Conservation (phyloP, 2,329 filamentous ascomycete species). For the Phaeosphaeriaceae sp. region DNA sequence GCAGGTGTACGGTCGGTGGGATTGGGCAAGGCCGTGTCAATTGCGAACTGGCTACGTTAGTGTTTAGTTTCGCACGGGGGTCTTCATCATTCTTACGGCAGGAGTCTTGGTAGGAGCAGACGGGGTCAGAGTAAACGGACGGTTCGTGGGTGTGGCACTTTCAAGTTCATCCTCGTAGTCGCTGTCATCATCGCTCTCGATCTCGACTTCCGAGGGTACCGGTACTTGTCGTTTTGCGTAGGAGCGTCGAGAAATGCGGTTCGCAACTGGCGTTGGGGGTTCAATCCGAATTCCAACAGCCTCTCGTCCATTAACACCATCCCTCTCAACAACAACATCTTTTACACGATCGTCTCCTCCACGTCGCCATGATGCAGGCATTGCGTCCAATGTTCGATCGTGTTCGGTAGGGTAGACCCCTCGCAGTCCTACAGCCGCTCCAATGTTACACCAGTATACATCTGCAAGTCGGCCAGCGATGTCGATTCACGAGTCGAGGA, state of each 20-base stretch:
- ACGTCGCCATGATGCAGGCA: slow-evolving; percentile 37
- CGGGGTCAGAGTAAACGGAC: slow-evolving; percentile 9
- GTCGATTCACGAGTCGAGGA: slow-evolving; percentile 19
- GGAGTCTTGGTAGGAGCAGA: slow-evolving; percentile 15
- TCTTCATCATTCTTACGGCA: slow-evolving; percentile 21
- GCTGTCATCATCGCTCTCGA: slow-evolving; percentile 18
- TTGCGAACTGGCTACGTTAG: slow-evolving; percentile 33
- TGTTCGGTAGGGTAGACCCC: slow-evolving; percentile 33
- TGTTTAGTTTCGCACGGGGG: neutral
- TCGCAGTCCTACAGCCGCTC: slow-evolving; percentile 46
- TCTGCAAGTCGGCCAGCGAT: slow-evolving; percentile 41
- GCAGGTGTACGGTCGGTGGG: slow-evolving; percentile 28
- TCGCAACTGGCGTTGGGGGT: slow-evolving; percentile 28
- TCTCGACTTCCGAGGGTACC: neutral
- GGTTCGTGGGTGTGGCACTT: slow-evolving; percentile 6
- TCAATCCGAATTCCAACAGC: slow-evolving; percentile 10
- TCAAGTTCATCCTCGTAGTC: slow-evolving; percentile 21
- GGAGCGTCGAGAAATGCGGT: slow-evolving; percentile 20
- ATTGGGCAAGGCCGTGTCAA: slow-evolving; percentile 30
- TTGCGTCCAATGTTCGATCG: slow-evolving; percentile 31
- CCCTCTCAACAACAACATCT: slow-evolving; percentile 39
- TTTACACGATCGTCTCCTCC: slow-evolving; percentile 30
- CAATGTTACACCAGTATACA: slow-evolving; percentile 41
- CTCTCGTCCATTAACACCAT: slow-evolving; percentile 21
- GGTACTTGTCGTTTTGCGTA: slow-evolving; percentile 23